Conservation (phyloP, 208 protist genomes). For the Trypanosoma avium region DNA sequence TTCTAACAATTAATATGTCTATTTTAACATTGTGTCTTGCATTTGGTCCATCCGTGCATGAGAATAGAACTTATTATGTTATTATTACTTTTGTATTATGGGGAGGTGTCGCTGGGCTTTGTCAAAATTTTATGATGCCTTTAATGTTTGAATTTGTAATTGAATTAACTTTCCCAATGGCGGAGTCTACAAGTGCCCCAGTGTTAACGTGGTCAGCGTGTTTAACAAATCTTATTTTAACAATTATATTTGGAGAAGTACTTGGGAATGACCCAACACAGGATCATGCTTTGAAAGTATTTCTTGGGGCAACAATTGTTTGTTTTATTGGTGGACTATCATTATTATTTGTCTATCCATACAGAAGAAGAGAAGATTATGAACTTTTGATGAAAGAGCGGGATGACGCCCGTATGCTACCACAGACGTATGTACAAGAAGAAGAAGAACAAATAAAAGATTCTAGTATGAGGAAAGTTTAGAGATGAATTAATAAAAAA, state of each 20-base stretch:
- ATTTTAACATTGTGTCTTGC: slow-evolving; percentile 55
- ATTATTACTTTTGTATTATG: slow-evolving; percentile 47
- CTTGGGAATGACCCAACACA: slow-evolving; percentile 48
- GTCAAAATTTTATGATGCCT: slow-evolving; percentile 82
- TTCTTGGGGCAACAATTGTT: slow-evolving; percentile 62
- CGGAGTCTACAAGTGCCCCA: slow-evolving; percentile 68
- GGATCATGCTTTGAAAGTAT: slow-evolving; percentile 39
- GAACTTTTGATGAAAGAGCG: slow-evolving; percentile 35
- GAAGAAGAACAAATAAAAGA: not conserved
- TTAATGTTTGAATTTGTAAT: slow-evolving; percentile 84
- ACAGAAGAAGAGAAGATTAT: slow-evolving; percentile 50
- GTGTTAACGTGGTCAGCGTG: slow-evolving; percentile 71
- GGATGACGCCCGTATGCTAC: not conserved
- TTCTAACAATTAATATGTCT: slow-evolving; percentile 42
- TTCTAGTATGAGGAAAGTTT: not conserved
- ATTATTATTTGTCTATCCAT: slow-evolving; percentile 43
- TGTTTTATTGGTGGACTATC: slow-evolving; percentile 48
- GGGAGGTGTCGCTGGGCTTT: slow-evolving; percentile 61
- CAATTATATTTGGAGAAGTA: slow-evolving; percentile 61
- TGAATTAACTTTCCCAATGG: slow-evolving; percentile 78
- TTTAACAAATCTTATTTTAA: slow-evolving; percentile 58
- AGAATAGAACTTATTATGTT: slow-evolving; percentile 43
- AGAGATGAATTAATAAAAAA: slow-evolving; percentile 6
- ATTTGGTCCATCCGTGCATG: slow-evolving; percentile 55
- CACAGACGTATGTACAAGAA: not conserved